Evolutionary conservation across 148 eudicot species (phyloP), one percentile per base, ranked within the genome.

Genomic region (Fallopia convolvulus): DNA sequence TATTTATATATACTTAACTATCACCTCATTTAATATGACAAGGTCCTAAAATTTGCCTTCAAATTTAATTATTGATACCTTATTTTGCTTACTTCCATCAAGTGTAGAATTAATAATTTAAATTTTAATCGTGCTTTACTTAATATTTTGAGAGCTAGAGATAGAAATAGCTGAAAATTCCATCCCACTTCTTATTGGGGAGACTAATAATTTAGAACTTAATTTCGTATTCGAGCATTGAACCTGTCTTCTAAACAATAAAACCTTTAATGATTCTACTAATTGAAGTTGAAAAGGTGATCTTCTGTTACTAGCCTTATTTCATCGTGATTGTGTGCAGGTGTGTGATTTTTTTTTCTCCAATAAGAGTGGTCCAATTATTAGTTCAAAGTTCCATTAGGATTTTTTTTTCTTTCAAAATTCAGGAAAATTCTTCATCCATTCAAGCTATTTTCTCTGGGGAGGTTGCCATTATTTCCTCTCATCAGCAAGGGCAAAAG

Each of bases 391-490:
- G 21, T 36, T 68, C 46, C 72, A 32, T 68, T 36, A 33, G 71
- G 40, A 68, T 65, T 65, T 7, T 8, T 63, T 63, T 12, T 63
- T 26, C 4, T 63, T 63, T 12, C 39, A 30, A 68, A 68, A 36
- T 82, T 74, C 89, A 95, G 99, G 99, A 95, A 76, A 85, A 85
- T 70, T 84, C 88, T 47, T 84, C 87, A 58, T 80, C 87, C 74
- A 89, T 95, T 83, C 99, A 87, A 84, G 87, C 87, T 74, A 74
- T 92, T 77, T 84, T 92, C 9, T 88, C 99, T 72, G 97, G 97
- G 65, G 94, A 93, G 74, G 71, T 83, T 23, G 82, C 82, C 61
- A 70, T 82, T 70, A 75, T 83, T 81, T 80, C 80, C 65, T 84
- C 87, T 58, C 79, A 87, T 52, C 87, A 88, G 48, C 93, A 88